A percentile compares a stretch with the other conserved stretches of the same genome.
Conservation (phyloP, 176 grass and related monocot genomes). For the Eleusine indica region DNA sequence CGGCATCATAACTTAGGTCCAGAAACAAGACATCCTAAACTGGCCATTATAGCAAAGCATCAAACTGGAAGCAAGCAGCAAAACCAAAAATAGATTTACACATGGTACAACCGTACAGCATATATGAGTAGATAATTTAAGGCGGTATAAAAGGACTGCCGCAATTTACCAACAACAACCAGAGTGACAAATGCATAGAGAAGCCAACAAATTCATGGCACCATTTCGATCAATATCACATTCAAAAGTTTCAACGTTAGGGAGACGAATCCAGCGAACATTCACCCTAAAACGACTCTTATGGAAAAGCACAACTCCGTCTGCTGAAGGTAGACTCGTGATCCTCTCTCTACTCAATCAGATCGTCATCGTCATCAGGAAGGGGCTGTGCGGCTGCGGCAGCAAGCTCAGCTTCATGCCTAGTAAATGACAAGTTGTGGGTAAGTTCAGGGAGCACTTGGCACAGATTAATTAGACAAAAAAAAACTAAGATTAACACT, state of each 20-base stretch:
- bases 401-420: conserved; percentile 75
- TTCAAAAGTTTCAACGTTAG: conserved; percentile 30
- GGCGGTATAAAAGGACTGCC: background rate
- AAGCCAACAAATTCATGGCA: conserved; percentile 50
- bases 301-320: conserved; percentile 22
- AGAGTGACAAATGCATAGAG: conserved; percentile 31
- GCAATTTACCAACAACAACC: conserved; percentile 8
- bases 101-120: background rate
- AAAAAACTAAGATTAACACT: conserved; percentile 28
- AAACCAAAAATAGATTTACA: background rate
- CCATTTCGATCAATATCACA: conserved; percentile 33
- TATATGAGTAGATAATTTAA: background rate
- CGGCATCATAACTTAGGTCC: background rate
- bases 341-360: conserved; percentile 65
- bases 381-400: conserved; percentile 70
- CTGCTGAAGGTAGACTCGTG: conserved; percentile 31
- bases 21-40: too few species aligned
- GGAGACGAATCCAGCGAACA: conserved; percentile 10
- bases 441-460: background rate
- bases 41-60: too few species aligned
- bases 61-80: background rate
- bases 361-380: conserved; percentile 80
- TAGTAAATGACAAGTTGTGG: background rate
- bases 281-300: conserved; percentile 43
- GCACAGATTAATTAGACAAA: background rate